Evolutionary conservation across 2,329 filamentous ascomycete genomes (phyloP).

Genomic region (Sclerotinia nivalis): DNA sequence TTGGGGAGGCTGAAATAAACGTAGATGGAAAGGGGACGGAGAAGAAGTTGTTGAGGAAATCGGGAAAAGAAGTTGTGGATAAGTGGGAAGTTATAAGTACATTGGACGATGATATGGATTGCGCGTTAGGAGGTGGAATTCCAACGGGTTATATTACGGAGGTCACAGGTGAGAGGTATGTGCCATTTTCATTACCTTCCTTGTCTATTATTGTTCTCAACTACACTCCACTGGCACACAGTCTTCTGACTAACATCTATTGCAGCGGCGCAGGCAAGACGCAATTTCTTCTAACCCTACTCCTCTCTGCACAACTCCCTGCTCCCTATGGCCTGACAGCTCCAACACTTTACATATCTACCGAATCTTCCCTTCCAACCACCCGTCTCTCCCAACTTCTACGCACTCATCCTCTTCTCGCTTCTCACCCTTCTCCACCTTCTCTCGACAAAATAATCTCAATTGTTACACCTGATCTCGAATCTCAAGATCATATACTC

Average conservation of each 20-base stretch:
- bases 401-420: conserved; percentile 61
- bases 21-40: background rate
- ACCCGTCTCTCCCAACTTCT: conserved; percentile 80
- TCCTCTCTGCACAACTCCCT: conserved; percentile 81
- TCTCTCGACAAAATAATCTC: conserved; percentile 76
- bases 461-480: conserved; percentile 83
- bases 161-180: conserved; percentile 82
- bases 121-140: conserved; percentile 73
- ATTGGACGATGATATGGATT: conserved; percentile 72
- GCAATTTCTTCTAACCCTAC: conserved; percentile 82
- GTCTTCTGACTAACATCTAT: conserved; percentile 13
- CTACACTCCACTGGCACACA: background rate
- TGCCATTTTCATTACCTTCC: background rate
- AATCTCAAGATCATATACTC: conserved; percentile 93
- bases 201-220: background rate
- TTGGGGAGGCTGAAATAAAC: background rate
- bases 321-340: conserved; percentile 67
- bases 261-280: conserved; percentile 85
- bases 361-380: conserved; percentile 83
- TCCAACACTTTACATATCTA: conserved; percentile 85
- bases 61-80: conserved; percentile 44
- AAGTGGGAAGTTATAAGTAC: conserved; percentile 70
- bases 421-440: conserved; percentile 60
- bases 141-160: conserved; percentile 82
- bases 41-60: conserved; percentile 37